Percentiles rank a stretch among this genome's conserved stretches.
These are phyloP conservation scores for Oryza rufipogon DNA, from an alignment of 176 grass and related monocot genomes.

Conservation along the genomic window DNA sequence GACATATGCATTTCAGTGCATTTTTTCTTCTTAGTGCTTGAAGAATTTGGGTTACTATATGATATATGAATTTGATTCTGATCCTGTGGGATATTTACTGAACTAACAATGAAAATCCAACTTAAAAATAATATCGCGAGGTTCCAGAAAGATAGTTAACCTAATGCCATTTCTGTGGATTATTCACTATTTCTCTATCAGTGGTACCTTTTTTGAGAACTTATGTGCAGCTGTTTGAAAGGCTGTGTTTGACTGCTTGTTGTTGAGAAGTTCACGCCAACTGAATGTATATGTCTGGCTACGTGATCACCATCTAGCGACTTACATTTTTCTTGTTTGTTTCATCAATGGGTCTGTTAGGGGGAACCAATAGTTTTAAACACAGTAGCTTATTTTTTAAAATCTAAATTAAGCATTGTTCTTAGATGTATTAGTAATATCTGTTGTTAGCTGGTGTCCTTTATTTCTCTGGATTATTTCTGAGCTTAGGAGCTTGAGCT, in stretches of 20 bases:
- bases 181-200: background rate
- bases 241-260: background rate
- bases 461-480: conserved; percentile 9
- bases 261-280: background rate
- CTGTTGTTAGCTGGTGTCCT: background rate
- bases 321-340: background rate
- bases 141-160: conserved; percentile 14
- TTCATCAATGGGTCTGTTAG: background rate
- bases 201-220: conserved; percentile 6
- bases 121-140: background rate
- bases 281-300: background rate
- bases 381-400: background rate
- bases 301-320: conserved; percentile 11
- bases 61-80: background rate
- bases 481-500: conserved; percentile 4
- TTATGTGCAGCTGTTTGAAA: background rate
- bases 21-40: background rate
- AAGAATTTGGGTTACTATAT: background rate
- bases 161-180: conserved; percentile 6
- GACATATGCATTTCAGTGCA: conserved; percentile 9
- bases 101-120: background rate
- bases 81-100: background rate
- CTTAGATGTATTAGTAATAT: conserved; percentile 11
- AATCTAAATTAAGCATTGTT: background rate
- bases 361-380: conserved; percentile 12